Evolutionary conservation across 2,329 filamentous ascomycete genomes (phyloP).

Genomic region (Fusarium oligoseptatum): DNA sequence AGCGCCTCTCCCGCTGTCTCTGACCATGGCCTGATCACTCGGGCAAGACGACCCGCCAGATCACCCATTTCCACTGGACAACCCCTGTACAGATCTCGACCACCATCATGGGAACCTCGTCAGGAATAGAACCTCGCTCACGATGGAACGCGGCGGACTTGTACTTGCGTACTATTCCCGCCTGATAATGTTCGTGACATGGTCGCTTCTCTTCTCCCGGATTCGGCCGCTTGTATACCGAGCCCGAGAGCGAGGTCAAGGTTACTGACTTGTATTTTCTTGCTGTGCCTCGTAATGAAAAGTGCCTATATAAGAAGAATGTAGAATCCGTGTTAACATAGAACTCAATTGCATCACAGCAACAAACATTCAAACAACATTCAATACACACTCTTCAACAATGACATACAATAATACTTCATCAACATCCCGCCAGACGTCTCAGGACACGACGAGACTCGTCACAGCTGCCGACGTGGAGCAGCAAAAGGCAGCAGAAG

Average conservation of each 20-base stretch:
- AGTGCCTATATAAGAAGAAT: neutral
- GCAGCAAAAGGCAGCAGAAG: neutral
- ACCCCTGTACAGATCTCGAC: neutral
- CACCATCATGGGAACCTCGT: conserved; percentile 1
- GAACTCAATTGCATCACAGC: neutral
- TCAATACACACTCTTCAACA: neutral
- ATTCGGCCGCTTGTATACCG: neutral
- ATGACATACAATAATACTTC: conserved; percentile 1
- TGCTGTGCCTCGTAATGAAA: conserved; percentile 1
- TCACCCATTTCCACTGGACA: neutral
- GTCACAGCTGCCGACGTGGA: neutral
- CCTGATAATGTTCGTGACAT: neutral
- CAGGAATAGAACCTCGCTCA: neutral
- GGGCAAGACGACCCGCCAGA: neutral
- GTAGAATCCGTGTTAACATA: neutral
- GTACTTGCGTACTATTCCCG: conserved; percentile 2
- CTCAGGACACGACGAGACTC: neutral
- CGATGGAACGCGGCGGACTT: neutral
- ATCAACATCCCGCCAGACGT: conserved; percentile 1
- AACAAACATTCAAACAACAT: neutral
- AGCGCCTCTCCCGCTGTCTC: neutral
- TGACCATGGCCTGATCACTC: neutral
- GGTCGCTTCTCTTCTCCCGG: neutral
- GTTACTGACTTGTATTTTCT: neutral
- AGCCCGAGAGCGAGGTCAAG: neutral